These are phyloP conservation scores for Ailanthus altissimus DNA, from an alignment of 345 rosid genomes.

Conservation along the genomic window DNA sequence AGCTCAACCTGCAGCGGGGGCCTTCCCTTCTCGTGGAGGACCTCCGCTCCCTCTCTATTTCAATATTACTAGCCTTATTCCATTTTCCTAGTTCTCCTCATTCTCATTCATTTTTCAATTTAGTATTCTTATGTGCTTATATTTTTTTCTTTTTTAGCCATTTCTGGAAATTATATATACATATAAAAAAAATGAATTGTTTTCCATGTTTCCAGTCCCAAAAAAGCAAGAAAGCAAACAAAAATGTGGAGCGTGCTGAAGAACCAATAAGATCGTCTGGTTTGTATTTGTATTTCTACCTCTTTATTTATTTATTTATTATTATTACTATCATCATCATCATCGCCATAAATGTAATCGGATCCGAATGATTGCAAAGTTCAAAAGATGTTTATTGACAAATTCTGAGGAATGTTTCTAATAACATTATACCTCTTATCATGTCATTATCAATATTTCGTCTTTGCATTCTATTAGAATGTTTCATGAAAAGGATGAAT, in stretches of 20 bases:
- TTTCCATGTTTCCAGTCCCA: conserved; percentile 69
- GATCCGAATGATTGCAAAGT: too few species aligned
- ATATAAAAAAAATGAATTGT: conserved; percentile 60
- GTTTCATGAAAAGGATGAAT: too few species aligned
- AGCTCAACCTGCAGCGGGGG: neutral
- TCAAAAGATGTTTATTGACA: too few species aligned
- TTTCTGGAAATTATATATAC: neutral
- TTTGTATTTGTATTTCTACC: neutral
- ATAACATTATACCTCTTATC: too few species aligned
- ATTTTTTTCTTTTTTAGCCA: neutral
- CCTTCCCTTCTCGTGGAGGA: neutral
- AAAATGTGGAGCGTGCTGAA: neutral
- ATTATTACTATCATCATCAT: too few species aligned
- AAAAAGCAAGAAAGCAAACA: conserved; percentile 31
- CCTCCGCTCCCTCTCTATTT: neutral
- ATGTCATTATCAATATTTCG: too few species aligned
- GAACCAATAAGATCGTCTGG: conserved; percentile 28
- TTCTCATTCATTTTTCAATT: neutral
- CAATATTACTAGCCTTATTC: neutral
- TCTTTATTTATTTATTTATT: neutral
- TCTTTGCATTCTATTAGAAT: too few species aligned
- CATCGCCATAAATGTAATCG: too few species aligned
- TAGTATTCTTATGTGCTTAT: neutral
- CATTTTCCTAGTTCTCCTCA: too few species aligned
- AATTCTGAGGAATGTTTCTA: too few species aligned